Evolutionary conservation across 2,329 filamentous ascomycete genomes (phyloP), one percentile per base, ranked within the genome.

Genomic region (Phyllosticta citribraziliensis): DNA sequence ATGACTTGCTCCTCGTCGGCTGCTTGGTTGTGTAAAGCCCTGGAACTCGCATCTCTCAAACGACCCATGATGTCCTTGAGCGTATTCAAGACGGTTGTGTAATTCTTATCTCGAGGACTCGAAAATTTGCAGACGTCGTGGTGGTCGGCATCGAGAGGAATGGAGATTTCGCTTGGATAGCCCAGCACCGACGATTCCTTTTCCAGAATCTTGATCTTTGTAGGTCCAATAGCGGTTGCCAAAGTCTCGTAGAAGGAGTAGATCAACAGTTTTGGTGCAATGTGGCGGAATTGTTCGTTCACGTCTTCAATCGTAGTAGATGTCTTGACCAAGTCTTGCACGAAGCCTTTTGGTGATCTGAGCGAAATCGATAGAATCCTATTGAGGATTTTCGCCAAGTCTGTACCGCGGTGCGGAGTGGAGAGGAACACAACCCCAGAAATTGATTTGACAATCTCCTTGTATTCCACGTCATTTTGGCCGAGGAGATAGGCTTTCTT

Each of bases 181-280:
- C 76, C 77, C 2, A 80, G 70, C 0, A 74, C 68, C 0, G 78
- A 71, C 0, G 77, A 78, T 4, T 78, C 73, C 14, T 72, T 73
- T 11, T 75, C 68, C 2, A 79, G 69, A 5, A 77, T 70, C 27
- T 75, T 66, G 50, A 68, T 65, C 54, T 64, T 69, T 22, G 64
- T 63, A 30, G 66, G 30, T 35, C 67, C 70, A 10, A 70, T 61
- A 14, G 64, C 65, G 6, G 68, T 66, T 19, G 67, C 66, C 20
- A 72, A 63, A 0, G 75, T 79, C 63, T 81, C 79, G 64, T 79
- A 72, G 52, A 72, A 70, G 0, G 68, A 70, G 11, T 68, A 51
- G 6, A 72, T 67, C 0, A 65, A 40, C 2, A 72, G 14, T 5
- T 60, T 66, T 8, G 67, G 63, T 3, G 67, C 66, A 17, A 68